Evolutionary conservation across 78 protist species (phyloP).

Genomic region (slime mould (Dictyostelium discoideum)): DNA sequence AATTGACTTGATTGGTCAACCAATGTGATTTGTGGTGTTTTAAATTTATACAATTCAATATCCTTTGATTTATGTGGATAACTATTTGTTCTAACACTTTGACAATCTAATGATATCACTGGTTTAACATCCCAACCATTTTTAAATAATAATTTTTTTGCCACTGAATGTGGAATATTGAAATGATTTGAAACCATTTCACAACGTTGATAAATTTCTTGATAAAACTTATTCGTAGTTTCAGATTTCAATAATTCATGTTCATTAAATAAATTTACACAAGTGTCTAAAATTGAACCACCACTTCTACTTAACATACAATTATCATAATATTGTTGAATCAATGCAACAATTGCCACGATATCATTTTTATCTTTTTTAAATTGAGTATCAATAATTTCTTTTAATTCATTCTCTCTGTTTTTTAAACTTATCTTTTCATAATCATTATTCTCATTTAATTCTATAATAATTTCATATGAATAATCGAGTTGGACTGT

Average conservation of each 20-base stretch:
- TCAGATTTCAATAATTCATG: not conserved
- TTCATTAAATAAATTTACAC: not conserved
- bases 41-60: not conserved
- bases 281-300: not conserved
- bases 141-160: not conserved
- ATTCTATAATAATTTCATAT: not conserved
- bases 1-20: not conserved
- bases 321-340: not conserved
- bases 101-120: not conserved
- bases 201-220: not conserved
- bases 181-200: not conserved
- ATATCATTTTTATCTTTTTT: not conserved
- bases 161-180: not conserved
- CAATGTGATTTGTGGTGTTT: not conserved
- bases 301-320: not conserved
- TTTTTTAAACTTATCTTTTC: not conserved
- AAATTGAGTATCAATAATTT: not conserved
- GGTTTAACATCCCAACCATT: not conserved
- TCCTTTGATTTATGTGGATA: not conserved
- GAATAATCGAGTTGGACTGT: not conserved
- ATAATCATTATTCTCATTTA: not conserved
- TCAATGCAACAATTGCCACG: not conserved
- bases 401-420: not conserved
- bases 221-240: not conserved
- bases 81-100: not conserved